phyloP scores from a whole-genome alignment of 2,329 filamentous ascomycete genomes.

The Amauroascus niger region DNA sequence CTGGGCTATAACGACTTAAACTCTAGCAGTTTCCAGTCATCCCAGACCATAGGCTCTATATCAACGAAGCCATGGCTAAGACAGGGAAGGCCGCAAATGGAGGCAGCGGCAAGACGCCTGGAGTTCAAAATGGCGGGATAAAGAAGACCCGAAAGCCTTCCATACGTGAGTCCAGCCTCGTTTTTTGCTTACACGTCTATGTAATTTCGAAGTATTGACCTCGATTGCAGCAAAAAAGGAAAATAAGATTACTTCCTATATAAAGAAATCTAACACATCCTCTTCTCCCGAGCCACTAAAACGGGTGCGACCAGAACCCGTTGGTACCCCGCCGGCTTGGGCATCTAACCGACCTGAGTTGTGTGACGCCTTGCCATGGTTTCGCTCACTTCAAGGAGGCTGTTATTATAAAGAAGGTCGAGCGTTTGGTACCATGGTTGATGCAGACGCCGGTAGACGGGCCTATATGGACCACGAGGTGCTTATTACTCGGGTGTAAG shows the following conservation, averaged over 20 bases:
- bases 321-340: conserved; percentile 45
- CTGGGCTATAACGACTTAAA: neutral
- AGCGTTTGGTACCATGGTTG: conserved; percentile 51
- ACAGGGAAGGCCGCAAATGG: neutral
- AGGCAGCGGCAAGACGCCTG: neutral
- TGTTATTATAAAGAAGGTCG: conserved; percentile 44
- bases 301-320: conserved; percentile 10
- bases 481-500: conserved; percentile 54
- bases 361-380: conserved; percentile 56
- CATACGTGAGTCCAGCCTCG: neutral
- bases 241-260: neutral
- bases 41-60: neutral
- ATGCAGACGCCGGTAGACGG: conserved; percentile 44
- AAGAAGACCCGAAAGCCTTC: neutral
- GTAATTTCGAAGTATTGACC: neutral
- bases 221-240: neutral
- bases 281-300: neutral
- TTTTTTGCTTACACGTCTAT: neutral
- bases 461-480: conserved; percentile 53
- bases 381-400: conserved; percentile 51
- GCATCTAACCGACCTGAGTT: conserved; percentile 50
- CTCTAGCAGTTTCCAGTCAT: neutral
- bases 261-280: neutral
- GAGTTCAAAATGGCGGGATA: neutral
- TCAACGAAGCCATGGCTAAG: neutral